Percentiles rank a stretch among this genome's conserved stretches.
phyloP scores from a whole-genome alignment of 495 filamentous ascomycete species.

The Aspergillus hancockii region DNA sequence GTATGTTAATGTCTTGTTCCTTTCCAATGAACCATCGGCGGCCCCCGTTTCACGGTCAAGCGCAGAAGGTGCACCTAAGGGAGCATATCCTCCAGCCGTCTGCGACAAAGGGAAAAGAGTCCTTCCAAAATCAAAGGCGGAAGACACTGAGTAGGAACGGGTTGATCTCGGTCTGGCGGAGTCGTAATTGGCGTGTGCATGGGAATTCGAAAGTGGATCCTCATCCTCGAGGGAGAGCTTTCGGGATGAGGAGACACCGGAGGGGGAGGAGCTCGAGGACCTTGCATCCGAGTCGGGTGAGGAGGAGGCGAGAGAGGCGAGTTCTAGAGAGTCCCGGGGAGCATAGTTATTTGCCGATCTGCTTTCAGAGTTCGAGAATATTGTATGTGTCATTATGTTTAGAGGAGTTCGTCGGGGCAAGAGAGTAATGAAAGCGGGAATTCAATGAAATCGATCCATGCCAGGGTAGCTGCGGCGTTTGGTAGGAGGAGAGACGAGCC shows the following conservation, averaged over 20 bases:
- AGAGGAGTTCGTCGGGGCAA: background rate
- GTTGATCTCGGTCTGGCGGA: conserved; percentile 49
- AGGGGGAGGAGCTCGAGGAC: conserved; percentile 69
- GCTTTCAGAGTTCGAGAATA: conserved; percentile 29
- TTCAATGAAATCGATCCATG: conserved; percentile 5
- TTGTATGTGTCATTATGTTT: conserved; percentile 36
- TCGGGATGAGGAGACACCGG: conserved; percentile 87
- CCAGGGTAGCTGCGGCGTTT: background rate
- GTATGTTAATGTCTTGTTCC: conserved; percentile 93
- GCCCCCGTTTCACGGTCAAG: conserved; percentile 48
- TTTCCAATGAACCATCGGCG: conserved; percentile 71
- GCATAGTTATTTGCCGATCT: conserved; percentile 31
- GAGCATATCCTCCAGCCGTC: conserved; percentile 78
- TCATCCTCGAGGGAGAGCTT: conserved; percentile 86
- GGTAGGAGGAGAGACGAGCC: background rate
- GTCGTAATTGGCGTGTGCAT: conserved; percentile 45
- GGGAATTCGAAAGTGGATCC: conserved; percentile 68
- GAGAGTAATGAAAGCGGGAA: conserved; percentile 3
- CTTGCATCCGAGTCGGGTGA: conserved; percentile 52
- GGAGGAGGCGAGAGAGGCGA: conserved; percentile 88
- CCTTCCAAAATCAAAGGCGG: conserved; percentile 88
- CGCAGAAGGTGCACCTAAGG: conserved; percentile 69
- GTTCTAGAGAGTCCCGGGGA: conserved; percentile 90
- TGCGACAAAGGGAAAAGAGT: conserved; percentile 93
- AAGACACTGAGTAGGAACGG: conserved; percentile 85